A percentile compares a stretch with the other conserved stretches of the same genome.
Conservation (phyloP, 164 flowering plant genomes). For the Kingdonia uniflora region DNA sequence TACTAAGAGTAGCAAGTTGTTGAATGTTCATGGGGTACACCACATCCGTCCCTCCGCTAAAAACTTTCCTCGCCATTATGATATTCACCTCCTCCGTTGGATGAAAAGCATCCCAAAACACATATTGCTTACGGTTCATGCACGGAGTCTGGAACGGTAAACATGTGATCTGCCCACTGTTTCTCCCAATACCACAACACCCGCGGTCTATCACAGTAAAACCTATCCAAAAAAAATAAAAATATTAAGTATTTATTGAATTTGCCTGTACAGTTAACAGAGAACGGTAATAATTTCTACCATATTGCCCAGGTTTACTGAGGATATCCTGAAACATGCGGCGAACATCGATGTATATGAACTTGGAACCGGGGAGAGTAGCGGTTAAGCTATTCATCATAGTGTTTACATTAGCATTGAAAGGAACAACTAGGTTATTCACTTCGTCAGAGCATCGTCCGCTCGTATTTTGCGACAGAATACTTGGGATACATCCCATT, state of each 20-base stretch:
- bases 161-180: constrained; percentile 86
- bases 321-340: constrained; percentile 49
- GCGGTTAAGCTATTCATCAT: constrained; percentile 48
- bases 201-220: constrained; percentile 54
- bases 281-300: too few relatives aligned
- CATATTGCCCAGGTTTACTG: constrained; percentile 35
- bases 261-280: too few relatives aligned
- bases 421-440: constrained; percentile 43
- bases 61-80: constrained; percentile 53
- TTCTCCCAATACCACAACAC: constrained; percentile 86
- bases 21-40: constrained; percentile 68
- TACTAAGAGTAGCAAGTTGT: constrained; percentile 63
- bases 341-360: constrained; percentile 39
- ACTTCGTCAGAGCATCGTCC: constrained; percentile 50
- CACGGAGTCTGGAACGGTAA: constrained; percentile 87
- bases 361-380: constrained; percentile 48
- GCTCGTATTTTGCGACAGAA: constrained; percentile 37
- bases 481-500: constrained; percentile 76
- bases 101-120: constrained; percentile 97
- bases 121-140: constrained; percentile 41
- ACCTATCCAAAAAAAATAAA: constrained; percentile 32
- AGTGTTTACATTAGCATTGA: constrained; percentile 45
- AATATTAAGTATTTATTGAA: too few relatives aligned
- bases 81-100: constrained; percentile 78
- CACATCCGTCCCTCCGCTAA: constrained; percentile 31